Evolutionary conservation across 2,329 filamentous ascomycete species (phyloP), one percentile per base, ranked within the genome.

Genomic region (Chrysosporium queenslandicum): DNA sequence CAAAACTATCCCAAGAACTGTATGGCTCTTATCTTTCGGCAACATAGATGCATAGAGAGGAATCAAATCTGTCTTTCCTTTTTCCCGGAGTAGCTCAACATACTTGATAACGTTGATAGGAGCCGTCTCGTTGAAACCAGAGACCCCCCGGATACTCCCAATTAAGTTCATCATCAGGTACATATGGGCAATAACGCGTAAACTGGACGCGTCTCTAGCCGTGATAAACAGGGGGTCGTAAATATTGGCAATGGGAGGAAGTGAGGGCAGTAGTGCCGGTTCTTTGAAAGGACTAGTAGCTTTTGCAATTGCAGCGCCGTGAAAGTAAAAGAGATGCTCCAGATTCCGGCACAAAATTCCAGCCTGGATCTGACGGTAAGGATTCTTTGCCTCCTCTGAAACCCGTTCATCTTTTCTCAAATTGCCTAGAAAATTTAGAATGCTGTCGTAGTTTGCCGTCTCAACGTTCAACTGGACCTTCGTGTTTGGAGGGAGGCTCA

Each of bases 31-130:
- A 11, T 80, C 73, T 5, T 75, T 71, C 8, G 80, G 76, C 11
- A 98, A 74, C 60, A 87, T 83, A 7, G 88, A 88, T 56, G 87
- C 90, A 66, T 98, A 98, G 0, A 94, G 73, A 0, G 92, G 90
- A 52, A 95, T 85, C 39, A 92, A 71, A 56, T 91, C 83, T 54
- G 85, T 81, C 51, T 92, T 80, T 30, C 82, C 80, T 14, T 80
- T 79, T 43, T 85, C 76, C 40, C 86, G 81, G 34, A 98, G 71
- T 55, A 86, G 83, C 60, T 86, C 85, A 52, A 94, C 85, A 65
- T 97, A 97, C 3, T 81, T 83, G 0, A 85, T 81, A 49, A 96
- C 74, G 43, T 91, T 81, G 61, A 68, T 54, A 6, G 67, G 66
- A 2, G 65, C 64, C 0, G 86, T 87, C 62, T 94, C 85, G 58